Base-by-base conservation (phyloP, 106 monocot species). In the Dendrobium catenatum region DNA sequence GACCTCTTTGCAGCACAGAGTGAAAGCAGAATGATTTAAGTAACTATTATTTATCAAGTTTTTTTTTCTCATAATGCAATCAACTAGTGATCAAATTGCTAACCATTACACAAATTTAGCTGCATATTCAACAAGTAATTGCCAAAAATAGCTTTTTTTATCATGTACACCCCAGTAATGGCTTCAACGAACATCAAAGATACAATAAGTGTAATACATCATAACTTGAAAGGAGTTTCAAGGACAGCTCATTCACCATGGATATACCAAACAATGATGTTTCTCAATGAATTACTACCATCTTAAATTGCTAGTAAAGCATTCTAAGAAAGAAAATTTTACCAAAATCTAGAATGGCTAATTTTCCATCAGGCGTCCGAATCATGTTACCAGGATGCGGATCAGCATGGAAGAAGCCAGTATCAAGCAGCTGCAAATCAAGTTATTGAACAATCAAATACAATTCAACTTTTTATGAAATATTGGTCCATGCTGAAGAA, bases 331-430 rank as follows among this genome's bases (percentile, higher is more conserved):
- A 47, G 42, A 66, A 44, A 87, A 44, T 29, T 67, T 89, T 93
- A 99, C 99, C 99, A 78, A 99, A 99, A 79, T 99, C 99, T 72
- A 99, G 90, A 75, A 99, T 99, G 68, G 99, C 99, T 66, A 99
- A 78, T 64, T 99, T 99, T 75, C 99, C 99, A 85, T 99, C 99
- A 43, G 99, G 95, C 10, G 99, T 99, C n/a, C 99, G 93, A 73
- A 99, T 99, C 99, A 99, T 90, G 83, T 99, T 99, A 70, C 99
- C 99, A 81, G 99, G 99, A 89, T 99, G 99, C 48, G 99, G 99
- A 90, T 99, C 99, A 80, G 99, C 99, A 88, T 99, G 99, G 80
- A 99, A 99, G 85, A 99, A 99, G 18, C 99, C 99, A 26, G 93
- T 95, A 86, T 93, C 99, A 84, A 99, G 88, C 64, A 99, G 85